Base-by-base conservation (phyloP, 495 filamentous ascomycete genomes). In the Bacidia rubella region DNA sequence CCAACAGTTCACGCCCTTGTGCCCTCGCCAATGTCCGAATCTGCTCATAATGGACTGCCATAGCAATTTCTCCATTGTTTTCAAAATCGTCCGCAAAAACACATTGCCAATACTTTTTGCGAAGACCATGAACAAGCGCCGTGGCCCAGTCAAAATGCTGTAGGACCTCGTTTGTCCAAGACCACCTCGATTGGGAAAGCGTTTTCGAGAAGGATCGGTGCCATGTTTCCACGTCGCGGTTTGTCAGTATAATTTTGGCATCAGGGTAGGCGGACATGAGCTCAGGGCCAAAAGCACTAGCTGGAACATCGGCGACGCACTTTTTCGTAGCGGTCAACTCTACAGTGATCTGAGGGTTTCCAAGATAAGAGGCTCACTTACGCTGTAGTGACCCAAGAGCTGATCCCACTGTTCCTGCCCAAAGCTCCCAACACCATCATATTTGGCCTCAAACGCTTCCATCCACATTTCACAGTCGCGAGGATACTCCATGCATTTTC, bases 251-350 rank as follows among this genome's bases (percentile, higher is more conserved):
- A 21, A 54, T 49, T 47, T 61, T 61, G 15, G 50, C 53, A 23
- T 56, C 45, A 4, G 59, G 59, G 27, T 61, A 61, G 12, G 80
- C 78, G 45, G 77, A 78, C 27, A 84, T 81, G 29, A 85, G 67
- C 62, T 85, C 81, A 58, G 77, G 73, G 44, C 76, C 78, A 56
- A 84, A 84, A 26, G 77, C 76, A 47, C 74, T 77, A 40, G 78
- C 78, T 10, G 81, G 80, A 73, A 75, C 77, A 68, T 85, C 81
- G 62, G 74, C 80, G 22, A 83, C 75, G 41, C 79, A 79, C 68
- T 71, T 58, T 52, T 15, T 1, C 24, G 23, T 15, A 19, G 11
- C 12, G 7, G 21, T n/a, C 11, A 24, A 43, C 23, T 38, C 19
- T 26, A 44, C 43, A 3, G n/a, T 7, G 19, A 25, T 9, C 12